Base-by-base conservation (phyloP, 371 early-diverging fungal genomes). In the Funneliformis caledonium region DNA sequence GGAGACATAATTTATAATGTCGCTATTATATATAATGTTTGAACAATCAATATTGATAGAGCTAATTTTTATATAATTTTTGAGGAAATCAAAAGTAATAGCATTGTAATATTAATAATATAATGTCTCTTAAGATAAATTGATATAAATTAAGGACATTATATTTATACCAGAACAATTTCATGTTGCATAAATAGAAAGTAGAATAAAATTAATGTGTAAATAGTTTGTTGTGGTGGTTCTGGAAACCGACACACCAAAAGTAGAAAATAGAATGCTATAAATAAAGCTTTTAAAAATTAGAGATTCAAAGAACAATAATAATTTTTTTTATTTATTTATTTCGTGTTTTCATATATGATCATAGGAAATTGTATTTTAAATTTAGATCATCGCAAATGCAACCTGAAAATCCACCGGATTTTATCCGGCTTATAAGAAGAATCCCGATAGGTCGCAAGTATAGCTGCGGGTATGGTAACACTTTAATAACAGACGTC, bases 111-210 rank as follows among this genome's bases (percentile, higher is more conserved):
- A 56, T 56, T 56, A 56, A 56, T 56, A 56, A 19, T 56, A 56
- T 56, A 19, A 56, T 56, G 56, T 56, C 56, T 16, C 19, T 19
- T 56, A 56, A 56, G 56, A 16, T 56, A 56, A 56, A 56, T 16
- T 56, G 56, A 56, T 56, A 56, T 19, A 56, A 56, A 56, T 19
- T 56, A 56, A 56, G 56, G 56, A 56, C 56, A 56, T 56, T 56
- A 56, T 56, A 56, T 56, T 56, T 56, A 52, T 52, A 52, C 16
- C 12, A 52, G 52, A 52, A 52, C 16, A 56, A 56, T 56, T 37
- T 56, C 56, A 56, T 56, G 56, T 56, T 56, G 56, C 56, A 56
- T n/a, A 56, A 56, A 56, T 56, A 56, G 56, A 56, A 56, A 56
- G 56, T 56, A 56, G 56, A 56, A 19, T 56, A 56, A 56, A 56